Base-by-base conservation (phyloP, 768 basidiomycete genomes). In the Candolleomyces eurysporus region DNA sequence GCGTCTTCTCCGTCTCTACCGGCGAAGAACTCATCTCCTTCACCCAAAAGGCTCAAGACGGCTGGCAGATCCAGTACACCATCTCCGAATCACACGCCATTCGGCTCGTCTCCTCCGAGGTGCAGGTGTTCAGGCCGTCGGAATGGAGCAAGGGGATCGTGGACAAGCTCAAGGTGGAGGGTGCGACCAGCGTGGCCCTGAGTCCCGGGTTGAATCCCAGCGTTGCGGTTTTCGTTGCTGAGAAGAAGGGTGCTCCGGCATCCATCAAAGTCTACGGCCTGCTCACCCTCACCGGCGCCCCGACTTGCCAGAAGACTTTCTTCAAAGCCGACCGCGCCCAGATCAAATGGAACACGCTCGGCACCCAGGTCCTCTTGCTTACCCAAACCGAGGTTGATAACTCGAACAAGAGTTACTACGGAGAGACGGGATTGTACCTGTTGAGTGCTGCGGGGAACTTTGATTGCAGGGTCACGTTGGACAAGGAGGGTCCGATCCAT, bases 311-410 rank as follows among this genome's bases (percentile, higher is more conserved):
- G 65, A 98, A 98, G 79, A 89, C 86, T 8, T 98, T 98, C 73
- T 98, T 86, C 85, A 97, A 97, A 78, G 94, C 95, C 0, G 95
- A 98, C 77, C 89, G 90, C 51, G 85, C 92, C 4, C 85, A 86
- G 68, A 89, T 99, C 75, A 98, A 98, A 76, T 99, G 96, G 96
- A 98, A 98, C 70, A 86, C 85, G 8, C 84, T 95, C 17, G 97
- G 96, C 19, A 96, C 95, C 0, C 92, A 93, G 69, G 90, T 96
- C 2, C 79, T 99, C 59, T 83, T 98, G 62, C 76, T 98, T 42
- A 96, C 96, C 0, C 94, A 96, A 69, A 96, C 96, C 4, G 97
- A 99, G 68, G 96, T 98, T 57, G 96, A 99, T 70, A 93, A 92
- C 71, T 90, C 92, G 50, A 96, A 96, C 74, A 97, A 92, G 84